A percentile compares a stretch with the other conserved stretches of the same genome.
Evolutionary conservation across 805 yeast genomes (phyloP).

Genomic region (Starmerella asiatica): DNA sequence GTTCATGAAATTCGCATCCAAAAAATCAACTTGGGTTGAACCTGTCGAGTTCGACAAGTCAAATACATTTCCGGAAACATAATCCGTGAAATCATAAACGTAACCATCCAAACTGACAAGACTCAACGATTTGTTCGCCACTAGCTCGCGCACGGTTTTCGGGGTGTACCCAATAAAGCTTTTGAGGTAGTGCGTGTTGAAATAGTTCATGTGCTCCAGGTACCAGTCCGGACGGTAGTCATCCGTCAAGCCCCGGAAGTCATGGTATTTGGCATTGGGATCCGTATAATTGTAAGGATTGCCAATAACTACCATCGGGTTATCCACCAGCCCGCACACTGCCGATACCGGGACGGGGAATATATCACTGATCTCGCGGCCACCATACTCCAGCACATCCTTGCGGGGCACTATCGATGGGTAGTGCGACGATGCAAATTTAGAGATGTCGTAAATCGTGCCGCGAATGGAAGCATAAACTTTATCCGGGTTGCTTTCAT

Average conservation of each 20-base stretch:
- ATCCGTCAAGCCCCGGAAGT: conserved; percentile 28
- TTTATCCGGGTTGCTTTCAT: conserved; percentile 24
- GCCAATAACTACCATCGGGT: conserved; percentile 23
- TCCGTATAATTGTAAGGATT: conserved; percentile 29
- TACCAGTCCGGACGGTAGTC: conserved; percentile 35
- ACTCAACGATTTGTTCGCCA: conserved; percentile 17
- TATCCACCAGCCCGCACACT: conserved; percentile 27
- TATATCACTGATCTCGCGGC: conserved; percentile 26
- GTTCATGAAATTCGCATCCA: conserved; percentile 24
- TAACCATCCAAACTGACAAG: conserved; percentile 28
- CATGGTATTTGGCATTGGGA: conserved; percentile 30
- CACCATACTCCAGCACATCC: conserved; percentile 29
- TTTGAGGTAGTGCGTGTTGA: conserved; percentile 27
- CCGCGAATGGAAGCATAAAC: conserved; percentile 30
- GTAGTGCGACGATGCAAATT: conserved; percentile 30
- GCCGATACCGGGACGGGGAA: conserved; percentile 33
- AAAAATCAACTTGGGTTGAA: conserved; percentile 22
- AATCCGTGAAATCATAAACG: conserved; percentile 30
- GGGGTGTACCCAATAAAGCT: conserved; percentile 30
- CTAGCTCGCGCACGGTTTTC: conserved; percentile 22
- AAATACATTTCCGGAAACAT: conserved; percentile 27
- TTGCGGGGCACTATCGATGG: conserved; percentile 28
- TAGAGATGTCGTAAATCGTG: conserved; percentile 29
- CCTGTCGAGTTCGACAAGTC: conserved; percentile 12
- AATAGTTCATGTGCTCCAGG: conserved; percentile 27